Conservation (phyloP, 2,329 filamentous ascomycete species). For the Sporothrix pseudoabietina region DNA sequence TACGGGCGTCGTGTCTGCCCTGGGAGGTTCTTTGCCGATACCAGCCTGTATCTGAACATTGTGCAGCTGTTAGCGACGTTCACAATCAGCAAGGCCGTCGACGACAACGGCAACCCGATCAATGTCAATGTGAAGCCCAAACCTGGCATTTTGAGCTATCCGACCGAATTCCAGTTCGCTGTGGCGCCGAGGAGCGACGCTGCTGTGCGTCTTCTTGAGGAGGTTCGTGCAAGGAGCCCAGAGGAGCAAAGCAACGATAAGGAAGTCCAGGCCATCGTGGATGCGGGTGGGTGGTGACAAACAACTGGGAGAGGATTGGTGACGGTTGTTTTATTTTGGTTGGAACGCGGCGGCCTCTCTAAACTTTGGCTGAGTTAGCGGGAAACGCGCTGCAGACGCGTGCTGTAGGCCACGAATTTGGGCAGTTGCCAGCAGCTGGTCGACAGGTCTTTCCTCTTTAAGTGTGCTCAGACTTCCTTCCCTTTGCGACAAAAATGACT, state of each 20-base stretch:
- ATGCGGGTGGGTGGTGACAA: neutral
- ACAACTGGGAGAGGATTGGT: neutral
- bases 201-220: neutral
- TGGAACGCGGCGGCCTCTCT: neutral
- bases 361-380: neutral
- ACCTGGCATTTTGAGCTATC: neutral
- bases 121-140: conserved; percentile 7
- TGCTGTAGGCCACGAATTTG: neutral
- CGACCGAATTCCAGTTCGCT: neutral
- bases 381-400: neutral
- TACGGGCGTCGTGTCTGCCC: neutral
- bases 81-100: neutral
- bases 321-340: neutral
- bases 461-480: neutral
- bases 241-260: neutral
- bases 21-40: neutral
- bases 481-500: neutral
- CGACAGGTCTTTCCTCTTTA: neutral
- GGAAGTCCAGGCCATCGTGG: neutral
- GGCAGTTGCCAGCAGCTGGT: neutral
- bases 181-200: neutral
- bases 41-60: neutral
- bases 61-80: conserved; percentile 6
- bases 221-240: neutral
- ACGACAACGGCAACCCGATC: neutral